Conservation (phyloP, 2,329 filamentous ascomycete species). For the Ophiostoma sp. region DNA sequence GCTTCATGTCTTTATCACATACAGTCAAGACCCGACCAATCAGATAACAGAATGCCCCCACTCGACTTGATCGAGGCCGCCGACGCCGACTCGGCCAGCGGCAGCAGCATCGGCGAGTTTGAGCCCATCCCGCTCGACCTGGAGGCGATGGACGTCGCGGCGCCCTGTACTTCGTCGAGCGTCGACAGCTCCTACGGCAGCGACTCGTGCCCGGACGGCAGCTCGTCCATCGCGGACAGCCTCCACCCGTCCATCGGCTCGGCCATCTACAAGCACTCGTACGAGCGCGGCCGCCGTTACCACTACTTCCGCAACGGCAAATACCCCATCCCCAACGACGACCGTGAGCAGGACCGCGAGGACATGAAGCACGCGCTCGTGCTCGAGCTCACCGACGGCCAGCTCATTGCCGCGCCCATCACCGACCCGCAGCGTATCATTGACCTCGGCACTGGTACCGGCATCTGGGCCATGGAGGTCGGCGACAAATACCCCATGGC, state of each 20-base stretch:
- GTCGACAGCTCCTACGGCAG: slow-evolving; percentile 2
- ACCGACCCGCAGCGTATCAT: slow-evolving; percentile 40
- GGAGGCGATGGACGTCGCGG: background rate
- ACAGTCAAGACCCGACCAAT: background rate
- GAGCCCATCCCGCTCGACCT: slow-evolving; percentile 23
- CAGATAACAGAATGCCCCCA: background rate
- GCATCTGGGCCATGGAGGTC: slow-evolving; percentile 40
- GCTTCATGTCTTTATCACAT: background rate
- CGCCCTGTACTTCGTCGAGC: background rate
- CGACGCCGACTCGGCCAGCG: slow-evolving; percentile 6
- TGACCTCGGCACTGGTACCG: slow-evolving; percentile 47
- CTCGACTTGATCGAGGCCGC: background rate
- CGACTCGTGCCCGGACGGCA: background rate
- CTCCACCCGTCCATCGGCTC: slow-evolving; percentile 18
- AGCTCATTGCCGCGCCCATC: slow-evolving; percentile 39
- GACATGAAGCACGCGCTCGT: slow-evolving; percentile 44
- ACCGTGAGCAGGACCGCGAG: slow-evolving; percentile 42
- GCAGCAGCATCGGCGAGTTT: slow-evolving; percentile 16
- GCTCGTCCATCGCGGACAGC: background rate
- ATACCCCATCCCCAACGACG: slow-evolving; percentile 46
- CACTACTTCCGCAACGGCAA: slow-evolving; percentile 41
- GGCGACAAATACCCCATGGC: slow-evolving; percentile 40
- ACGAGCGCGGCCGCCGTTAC: slow-evolving; percentile 32
- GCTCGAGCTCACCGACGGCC: slow-evolving; percentile 40
- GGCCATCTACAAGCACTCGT: slow-evolving; percentile 24